These are phyloP conservation scores for Adenanthera pavonina DNA, from an alignment of 306 rosid species.

Conservation along the genomic window DNA sequence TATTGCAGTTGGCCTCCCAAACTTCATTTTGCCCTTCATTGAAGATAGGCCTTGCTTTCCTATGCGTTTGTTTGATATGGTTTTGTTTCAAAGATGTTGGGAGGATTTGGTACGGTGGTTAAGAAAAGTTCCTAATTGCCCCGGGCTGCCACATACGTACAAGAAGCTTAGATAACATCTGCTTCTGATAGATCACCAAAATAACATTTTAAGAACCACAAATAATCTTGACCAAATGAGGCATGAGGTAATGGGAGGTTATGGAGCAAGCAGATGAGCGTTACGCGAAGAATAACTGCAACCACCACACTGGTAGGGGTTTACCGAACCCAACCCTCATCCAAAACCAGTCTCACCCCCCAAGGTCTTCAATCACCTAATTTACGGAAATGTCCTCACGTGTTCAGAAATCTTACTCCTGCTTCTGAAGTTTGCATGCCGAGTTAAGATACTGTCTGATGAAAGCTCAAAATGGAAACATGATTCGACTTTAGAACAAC, in stretches of 20 bases:
- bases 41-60: too few species aligned
- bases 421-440: neutral
- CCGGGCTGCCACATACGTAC: constrained; percentile 34
- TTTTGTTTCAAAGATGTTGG: constrained; percentile 36
- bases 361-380: constrained; percentile 24
- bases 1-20: neutral
- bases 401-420: neutral
- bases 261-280: constrained; percentile 36
- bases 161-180: constrained; percentile 23
- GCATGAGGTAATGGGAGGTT: neutral
- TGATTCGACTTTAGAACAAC: neutral
- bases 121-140: constrained; percentile 43
- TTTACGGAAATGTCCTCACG: constrained; percentile 28
- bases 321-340: constrained; percentile 50
- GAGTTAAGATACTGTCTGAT: neutral
- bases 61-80: constrained; percentile 5
- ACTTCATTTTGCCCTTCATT: neutral
- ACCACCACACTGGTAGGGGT: constrained; percentile 50
- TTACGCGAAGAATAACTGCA: constrained; percentile 45
- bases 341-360: constrained; percentile 12
- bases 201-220: constrained; percentile 6
- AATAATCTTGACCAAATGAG: constrained; percentile 17
- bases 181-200: constrained; percentile 21
- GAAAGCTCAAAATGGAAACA: neutral
- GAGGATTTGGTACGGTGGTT: constrained; percentile 63